Evolutionary conservation across 2,329 filamentous ascomycete species (phyloP), one percentile per base, ranked within the genome.

Genomic region (Chrysosporium keratinophilum): DNA sequence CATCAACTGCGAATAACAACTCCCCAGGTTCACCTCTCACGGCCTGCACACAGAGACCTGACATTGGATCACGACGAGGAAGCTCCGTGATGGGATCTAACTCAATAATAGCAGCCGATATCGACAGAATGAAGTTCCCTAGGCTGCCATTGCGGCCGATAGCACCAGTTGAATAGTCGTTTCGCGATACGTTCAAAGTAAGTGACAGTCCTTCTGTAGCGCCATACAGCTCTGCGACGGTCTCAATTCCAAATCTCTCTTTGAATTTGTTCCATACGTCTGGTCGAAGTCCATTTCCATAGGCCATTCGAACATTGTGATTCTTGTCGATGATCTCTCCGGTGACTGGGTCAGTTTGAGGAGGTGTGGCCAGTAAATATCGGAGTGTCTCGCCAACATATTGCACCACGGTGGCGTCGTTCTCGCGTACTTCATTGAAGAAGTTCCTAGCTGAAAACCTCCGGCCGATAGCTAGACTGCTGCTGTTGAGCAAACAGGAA

Each of bases 381-480:
- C 88, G 83, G 59, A 88, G 84, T 0, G 87, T 91, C 68, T 95
- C 88, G 50, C 88, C 88, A 12, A 95, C 88, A 65, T 95, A 95
- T 65, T 94, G 88, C 57, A 94, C 84, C 3, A 83, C 76, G 1
- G 86, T 93, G 17, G 88, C 84, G 7, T 83, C 73, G 47, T 78
- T 79, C 43, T 78, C 77, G n/a, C 85, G 79, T 14, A 84, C 84
- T 52, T 91, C 86, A 14, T 79, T 73, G 84, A 87, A 93, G 69
- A 91, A 93, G 1, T 75, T 80, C 57, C 78, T 79, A 1, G 84
- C 85, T 1, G 85, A 89, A 72, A 95, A 94, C 62, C 84, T 87
- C 60, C 80, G 82, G 45, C 86, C 85, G 14, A 95, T 70, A 23
- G 86, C 79, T 50, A 90, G 72, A 0, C 88, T 86, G 37, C 76